Evolutionary conservation across 805 yeast species (phyloP).

Genomic region (Wickerhamiella nectarea): DNA sequence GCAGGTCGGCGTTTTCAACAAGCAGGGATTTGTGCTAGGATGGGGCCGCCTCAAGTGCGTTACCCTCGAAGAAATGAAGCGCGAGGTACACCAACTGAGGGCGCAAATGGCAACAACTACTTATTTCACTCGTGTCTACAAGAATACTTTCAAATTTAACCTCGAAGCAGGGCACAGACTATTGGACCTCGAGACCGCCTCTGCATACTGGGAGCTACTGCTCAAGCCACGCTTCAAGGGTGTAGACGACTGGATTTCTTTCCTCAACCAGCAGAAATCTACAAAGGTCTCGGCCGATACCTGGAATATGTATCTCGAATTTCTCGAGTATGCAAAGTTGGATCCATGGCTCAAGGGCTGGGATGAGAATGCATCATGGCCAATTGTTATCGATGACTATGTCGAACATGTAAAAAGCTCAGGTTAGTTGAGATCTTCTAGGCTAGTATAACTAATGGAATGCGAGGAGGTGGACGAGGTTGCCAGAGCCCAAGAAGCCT

Average conservation of each 20-base stretch:
- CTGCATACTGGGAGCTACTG: constrained; percentile 65
- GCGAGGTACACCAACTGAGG: constrained; percentile 26
- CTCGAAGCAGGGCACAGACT: constrained; percentile 44
- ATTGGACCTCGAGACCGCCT: constrained; percentile 46
- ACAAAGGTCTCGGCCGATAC: constrained; percentile 51
- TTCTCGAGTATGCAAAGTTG: constrained; percentile 34
- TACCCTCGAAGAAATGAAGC: constrained; percentile 36
- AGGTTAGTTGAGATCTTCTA: too few species aligned
- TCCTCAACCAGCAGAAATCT: constrained; percentile 27
- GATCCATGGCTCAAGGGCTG: constrained; percentile 47
- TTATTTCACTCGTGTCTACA: constrained; percentile 47
- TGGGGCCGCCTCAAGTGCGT: constrained; percentile 36
- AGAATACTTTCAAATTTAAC: constrained; percentile 54
- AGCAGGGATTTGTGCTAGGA: constrained; percentile 37
- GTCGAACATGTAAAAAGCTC: constrained; percentile 39
- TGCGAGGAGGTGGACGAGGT: constrained; percentile 38
- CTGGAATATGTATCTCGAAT: constrained; percentile 74
- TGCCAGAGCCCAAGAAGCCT: constrained; percentile 59
- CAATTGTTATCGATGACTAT: constrained; percentile 71
- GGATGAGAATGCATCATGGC: constrained; percentile 85
- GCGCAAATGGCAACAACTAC: constrained; percentile 23
- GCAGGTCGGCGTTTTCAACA: constrained; percentile 45
- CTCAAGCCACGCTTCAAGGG: constrained; percentile 30
- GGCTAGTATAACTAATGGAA: not conserved
- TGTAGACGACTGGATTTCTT: constrained; percentile 39